Conservation (phyloP, 768 basidiomycete genomes). For the Xerocomellus intermedius region DNA sequence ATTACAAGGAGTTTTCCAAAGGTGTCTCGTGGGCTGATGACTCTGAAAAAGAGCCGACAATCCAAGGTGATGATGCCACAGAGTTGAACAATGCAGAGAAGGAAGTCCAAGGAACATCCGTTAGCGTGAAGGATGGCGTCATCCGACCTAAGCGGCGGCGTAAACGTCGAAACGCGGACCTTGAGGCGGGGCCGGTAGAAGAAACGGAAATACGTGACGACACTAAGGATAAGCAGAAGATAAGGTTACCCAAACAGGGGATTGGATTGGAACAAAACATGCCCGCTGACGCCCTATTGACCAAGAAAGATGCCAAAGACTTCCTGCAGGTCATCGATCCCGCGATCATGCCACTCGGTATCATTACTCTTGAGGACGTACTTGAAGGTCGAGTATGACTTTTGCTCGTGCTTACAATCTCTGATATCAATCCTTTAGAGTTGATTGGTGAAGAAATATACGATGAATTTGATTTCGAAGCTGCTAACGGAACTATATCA, state of each 20-base stretch:
- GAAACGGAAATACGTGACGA: slow-evolving; percentile 15
- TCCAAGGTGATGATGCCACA: slow-evolving; percentile 23
- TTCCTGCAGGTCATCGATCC: slow-evolving; percentile 83
- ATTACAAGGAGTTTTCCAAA: slow-evolving; percentile 24
- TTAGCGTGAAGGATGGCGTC: slow-evolving; percentile 14
- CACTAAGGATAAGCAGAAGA: slow-evolving; percentile 25
- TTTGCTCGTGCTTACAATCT: neutral
- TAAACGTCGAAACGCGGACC: slow-evolving; percentile 17
- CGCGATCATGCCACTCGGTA: slow-evolving; percentile 80
- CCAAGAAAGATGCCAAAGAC: slow-evolving; percentile 74
- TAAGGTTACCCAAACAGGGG: slow-evolving; percentile 32
- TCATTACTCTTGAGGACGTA: slow-evolving; percentile 92
- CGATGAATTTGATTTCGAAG: slow-evolving; percentile 85
- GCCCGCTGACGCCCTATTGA: slow-evolving; percentile 84
- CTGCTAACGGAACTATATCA: slow-evolving; percentile 55
- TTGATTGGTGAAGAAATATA: slow-evolving; percentile 92
- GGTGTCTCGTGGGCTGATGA: slow-evolving; percentile 35
- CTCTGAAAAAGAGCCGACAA: slow-evolving; percentile 30
- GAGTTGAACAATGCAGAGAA: slow-evolving; percentile 20
- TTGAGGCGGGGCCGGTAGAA: slow-evolving; percentile 24
- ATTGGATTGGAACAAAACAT: slow-evolving; percentile 73
- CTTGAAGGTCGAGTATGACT: slow-evolving; percentile 61
- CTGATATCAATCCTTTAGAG: slow-evolving; percentile 44
- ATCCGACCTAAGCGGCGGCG: slow-evolving; percentile 11
- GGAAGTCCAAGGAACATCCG: slow-evolving; percentile 10